Base-by-base conservation (phyloP, 2,329 filamentous ascomycete genomes). In the Septoria linicola region DNA sequence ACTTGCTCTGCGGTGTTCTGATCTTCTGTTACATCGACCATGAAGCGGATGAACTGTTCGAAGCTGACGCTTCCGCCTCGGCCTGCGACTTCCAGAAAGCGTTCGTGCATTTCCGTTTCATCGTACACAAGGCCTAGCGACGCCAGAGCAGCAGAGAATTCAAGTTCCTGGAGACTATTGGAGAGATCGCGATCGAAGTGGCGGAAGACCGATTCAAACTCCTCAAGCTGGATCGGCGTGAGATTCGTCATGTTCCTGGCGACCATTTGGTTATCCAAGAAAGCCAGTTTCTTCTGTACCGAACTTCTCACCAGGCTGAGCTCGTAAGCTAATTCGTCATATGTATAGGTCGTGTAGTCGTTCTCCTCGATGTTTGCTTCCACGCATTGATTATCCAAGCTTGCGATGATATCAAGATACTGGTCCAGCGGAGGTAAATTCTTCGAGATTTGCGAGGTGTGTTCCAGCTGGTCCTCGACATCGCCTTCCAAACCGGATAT, bases 361-460 rank as follows among this genome's bases (percentile, higher is more conserved):
- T 99, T 99, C 66, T 99, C 93, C 71, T 99, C 93, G 58, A 99
- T 96, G 69, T 99, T 97, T 56, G 93, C 93, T 74, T 97, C 92
- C 54, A 85, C 81, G 68, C 93, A 99, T 72, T 96, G 89, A 58
- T 83, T 82, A 66, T 96, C 91, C 41, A 97, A 80, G 8, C 82
- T 83, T 11, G 84, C 88, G 66, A 99, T 96, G 58, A 89, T 88
- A 57, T 89, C 84, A 34, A 99, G 80, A 68, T 95, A 99, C 54
- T 88, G 82, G 63, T 96, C 90, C n/a, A 99, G 79, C 2, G 92
- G 92, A 7, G 88, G 81, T 10, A 99, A 76, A 64, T 88, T 96
- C 59, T 88, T 84, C 62, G 89, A 89, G 32, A 99, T 80, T 65
- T 85, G 85, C 65, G 88, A 82, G 8, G 95, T 92, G 69, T 96